Conservation (phyloP, 441 rosid species). For the Raphanus hybrid region DNA sequence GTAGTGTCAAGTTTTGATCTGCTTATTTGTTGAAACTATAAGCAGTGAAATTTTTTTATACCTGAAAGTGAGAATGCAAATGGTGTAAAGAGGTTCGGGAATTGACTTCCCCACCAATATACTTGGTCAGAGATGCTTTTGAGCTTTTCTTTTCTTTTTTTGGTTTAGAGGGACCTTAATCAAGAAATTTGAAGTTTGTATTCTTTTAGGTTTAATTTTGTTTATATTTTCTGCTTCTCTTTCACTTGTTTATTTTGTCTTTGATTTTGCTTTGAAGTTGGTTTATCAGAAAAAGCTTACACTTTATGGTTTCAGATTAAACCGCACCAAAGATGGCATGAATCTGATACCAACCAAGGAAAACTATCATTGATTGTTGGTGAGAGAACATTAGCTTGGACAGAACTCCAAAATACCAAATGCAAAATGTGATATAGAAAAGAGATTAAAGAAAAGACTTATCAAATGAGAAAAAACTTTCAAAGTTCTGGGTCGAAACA, state of each 20-base stretch:
- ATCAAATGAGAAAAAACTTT: conserved; percentile 43
- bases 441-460: too few species aligned
- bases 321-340: not conserved
- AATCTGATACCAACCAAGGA: not conserved
- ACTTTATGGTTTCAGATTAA: not conserved
- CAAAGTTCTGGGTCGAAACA: not conserved
- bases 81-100: conserved; percentile 87
- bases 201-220: conserved; percentile 6
- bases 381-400: not conserved
- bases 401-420: not conserved
- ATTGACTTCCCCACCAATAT: conserved; percentile 75
- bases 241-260: not conserved
- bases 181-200: conserved; percentile 19
- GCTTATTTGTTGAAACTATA: conserved; percentile 35
- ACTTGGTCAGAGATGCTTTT: conserved; percentile 12
- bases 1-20: conserved; percentile 42
- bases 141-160: conserved; percentile 3
- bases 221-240: not conserved
- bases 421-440: not conserved
- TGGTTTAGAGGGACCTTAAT: not conserved
- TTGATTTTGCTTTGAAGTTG: conserved; percentile 2
- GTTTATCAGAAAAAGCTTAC: conserved; percentile 10
- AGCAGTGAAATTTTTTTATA: conserved; percentile 33
- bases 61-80: conserved; percentile 16
- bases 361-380: not conserved